Percentiles rank a stretch among this genome's conserved stretches.
These are phyloP conservation scores for Fusarium sp. DNA, from an alignment of 2,329 filamentous ascomycete genomes.

Conservation along the genomic window DNA sequence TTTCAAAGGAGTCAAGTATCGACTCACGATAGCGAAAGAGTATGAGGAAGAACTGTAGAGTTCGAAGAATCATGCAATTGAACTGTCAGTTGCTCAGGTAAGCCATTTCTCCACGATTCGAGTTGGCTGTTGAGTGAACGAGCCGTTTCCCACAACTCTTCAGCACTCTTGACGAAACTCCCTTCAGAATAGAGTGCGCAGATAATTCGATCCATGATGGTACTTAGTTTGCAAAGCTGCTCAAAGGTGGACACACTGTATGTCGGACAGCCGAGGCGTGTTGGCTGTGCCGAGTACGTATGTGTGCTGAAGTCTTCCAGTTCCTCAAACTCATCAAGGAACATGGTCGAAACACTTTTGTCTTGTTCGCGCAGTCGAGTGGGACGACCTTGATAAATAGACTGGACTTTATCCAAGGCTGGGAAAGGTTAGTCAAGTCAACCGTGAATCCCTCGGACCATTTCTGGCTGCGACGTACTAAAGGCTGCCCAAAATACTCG, in stretches of 20 bases:
- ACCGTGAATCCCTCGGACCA: too few species aligned
- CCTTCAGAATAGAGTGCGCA: conserved; percentile 59
- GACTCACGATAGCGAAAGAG: conserved; percentile 2
- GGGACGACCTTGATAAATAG: conserved; percentile 65
- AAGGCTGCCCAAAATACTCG: conserved; percentile 52
- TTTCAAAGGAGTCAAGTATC: background rate
- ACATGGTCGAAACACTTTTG: conserved; percentile 59
- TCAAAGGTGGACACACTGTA: conserved; percentile 59
- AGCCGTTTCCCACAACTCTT: conserved; percentile 51
- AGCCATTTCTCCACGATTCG: conserved; percentile 54
- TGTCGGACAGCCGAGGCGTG: conserved; percentile 53
- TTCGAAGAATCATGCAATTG: background rate
- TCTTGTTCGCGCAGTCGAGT: conserved; percentile 59
- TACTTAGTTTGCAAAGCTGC: conserved; percentile 58
- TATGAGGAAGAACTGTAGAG: conserved; percentile 48
- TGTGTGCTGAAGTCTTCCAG: conserved; percentile 62
- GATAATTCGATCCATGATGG: conserved; percentile 60
- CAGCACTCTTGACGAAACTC: conserved; percentile 46
- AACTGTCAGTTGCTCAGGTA: conserved; percentile 56
- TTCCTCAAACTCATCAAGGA: conserved; percentile 64
- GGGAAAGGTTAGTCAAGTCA: background rate
- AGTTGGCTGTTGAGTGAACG: conserved; percentile 55
- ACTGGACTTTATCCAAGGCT: conserved; percentile 64
- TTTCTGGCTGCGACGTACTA: conserved; percentile 17
- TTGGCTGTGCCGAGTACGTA: conserved; percentile 50